Conservation (phyloP, 352 stramenopile species). For the Pythium periplocum region DNA sequence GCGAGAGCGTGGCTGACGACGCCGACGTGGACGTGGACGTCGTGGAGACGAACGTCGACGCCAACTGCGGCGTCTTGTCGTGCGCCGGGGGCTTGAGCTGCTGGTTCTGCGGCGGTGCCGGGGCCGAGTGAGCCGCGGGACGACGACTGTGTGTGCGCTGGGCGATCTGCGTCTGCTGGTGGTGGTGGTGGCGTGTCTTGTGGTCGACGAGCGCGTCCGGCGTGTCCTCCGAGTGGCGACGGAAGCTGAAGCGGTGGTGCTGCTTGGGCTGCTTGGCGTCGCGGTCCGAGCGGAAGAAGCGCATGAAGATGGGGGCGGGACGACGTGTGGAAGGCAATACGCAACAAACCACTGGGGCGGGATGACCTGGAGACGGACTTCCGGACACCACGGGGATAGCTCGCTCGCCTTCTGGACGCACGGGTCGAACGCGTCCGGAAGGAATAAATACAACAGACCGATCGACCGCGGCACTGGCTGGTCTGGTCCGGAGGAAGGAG, state of each 20-base stretch:
- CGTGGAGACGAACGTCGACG: conserved; percentile 15
- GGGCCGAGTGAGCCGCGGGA: conserved; percentile 1
- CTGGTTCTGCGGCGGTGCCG: not conserved
- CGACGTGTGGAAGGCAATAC: not conserved
- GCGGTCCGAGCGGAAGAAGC: conserved; percentile 56
- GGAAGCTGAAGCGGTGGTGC: conserved; percentile 49
- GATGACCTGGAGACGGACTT: no score
- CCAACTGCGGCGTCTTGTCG: not conserved
- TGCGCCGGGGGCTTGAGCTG: not conserved
- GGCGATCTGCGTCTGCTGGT: no score
- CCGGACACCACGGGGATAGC: no score
- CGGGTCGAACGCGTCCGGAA: no score
- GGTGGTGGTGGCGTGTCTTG: not conserved
- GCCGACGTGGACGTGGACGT: conserved; percentile 24
- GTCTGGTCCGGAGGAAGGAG: no score
- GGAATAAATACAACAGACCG: no score
- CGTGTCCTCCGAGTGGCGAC: conserved; percentile 42
- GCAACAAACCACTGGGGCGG: no score
- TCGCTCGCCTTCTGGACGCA: no score
- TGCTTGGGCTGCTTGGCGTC: conserved; percentile 32
- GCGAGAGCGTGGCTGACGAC: conserved; percentile 53
- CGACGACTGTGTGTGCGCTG: not conserved
- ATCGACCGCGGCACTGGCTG: no score
- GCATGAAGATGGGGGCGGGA: conserved; percentile 28
- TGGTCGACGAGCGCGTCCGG: conserved; percentile 5